Base-by-base conservation (phyloP, 2,329 filamentous ascomycete genomes). In the Fusarium miscanthi region DNA sequence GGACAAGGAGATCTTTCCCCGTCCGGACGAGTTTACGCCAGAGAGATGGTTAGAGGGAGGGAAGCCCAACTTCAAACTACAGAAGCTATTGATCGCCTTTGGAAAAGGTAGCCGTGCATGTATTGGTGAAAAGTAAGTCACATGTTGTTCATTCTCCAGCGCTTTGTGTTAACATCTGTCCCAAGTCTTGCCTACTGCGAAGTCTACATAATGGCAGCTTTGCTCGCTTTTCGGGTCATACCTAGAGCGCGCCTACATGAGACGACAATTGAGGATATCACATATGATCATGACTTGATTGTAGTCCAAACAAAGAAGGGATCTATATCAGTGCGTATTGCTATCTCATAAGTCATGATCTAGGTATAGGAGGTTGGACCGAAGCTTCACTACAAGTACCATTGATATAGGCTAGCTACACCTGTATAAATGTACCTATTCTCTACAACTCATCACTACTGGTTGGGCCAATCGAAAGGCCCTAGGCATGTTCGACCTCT, bases 1-100 rank as follows among this genome's bases (percentile, higher is more conserved):
- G 70, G 62, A 81, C 48, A 52, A 77, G 61, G 74, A 73, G 12
- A 59, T 80, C 5, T 84, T 83, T 49, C 76, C 78, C 4, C 45
- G 76, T 1, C 79, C 82, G 1, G 69, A 77, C n/a, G 63, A 77
- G 19, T 85, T 82, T 59, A 65, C 71, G 6, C 83, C 83, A 0
- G 79, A 75, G 68, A 68, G 78, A 16, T 82, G 74, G 69, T 42
- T 78, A 2, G 69, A 75, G 2, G 45, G 67, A 11, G 76, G 73
- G 13, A 66, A 76, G 61, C 75, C 75, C 1, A 76, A 80, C 38
- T 71, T 78, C 35, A 75, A 73, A 49, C 45, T 81, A 23, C 53
- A 70, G 27, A 76, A 75, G 19, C 59, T 69, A 10, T 17, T 76
- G 23, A 71, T 76, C 10, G 45, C 74, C 0, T 76, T 76, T 30